These are phyloP conservation scores for Sporothrix brunneoviolacea DNA, from an alignment of 2,329 filamentous ascomycete genomes.

Conservation along the genomic window DNA sequence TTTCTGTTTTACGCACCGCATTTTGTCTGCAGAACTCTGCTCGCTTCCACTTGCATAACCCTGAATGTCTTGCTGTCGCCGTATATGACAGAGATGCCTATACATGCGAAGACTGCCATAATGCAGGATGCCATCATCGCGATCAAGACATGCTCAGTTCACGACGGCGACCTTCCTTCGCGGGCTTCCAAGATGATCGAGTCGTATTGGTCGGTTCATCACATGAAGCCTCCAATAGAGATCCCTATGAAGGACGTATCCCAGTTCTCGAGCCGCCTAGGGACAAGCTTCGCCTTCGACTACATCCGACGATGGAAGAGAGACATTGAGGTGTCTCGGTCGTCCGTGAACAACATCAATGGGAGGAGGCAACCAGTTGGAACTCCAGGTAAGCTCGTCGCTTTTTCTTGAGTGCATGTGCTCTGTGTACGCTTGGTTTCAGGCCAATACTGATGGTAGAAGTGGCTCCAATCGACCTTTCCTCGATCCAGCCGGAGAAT, in stretches of 20 bases:
- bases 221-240: conserved; percentile 33
- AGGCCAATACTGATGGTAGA: neutral
- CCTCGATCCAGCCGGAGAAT: conserved; percentile 15
- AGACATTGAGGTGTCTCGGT: conserved; percentile 33
- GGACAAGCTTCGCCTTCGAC: conserved; percentile 43
- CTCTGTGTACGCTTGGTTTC: neutral
- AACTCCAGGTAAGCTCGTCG: conserved; percentile 15
- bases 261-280: conserved; percentile 39
- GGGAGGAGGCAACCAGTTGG: conserved; percentile 9
- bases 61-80: conserved; percentile 40
- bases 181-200: conserved; percentile 42
- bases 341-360: conserved; percentile 23
- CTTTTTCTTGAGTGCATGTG: no score
- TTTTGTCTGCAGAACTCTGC: conserved; percentile 41
- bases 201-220: conserved; percentile 39
- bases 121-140: conserved; percentile 29
- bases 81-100: conserved; percentile 29
- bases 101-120: conserved; percentile 24
- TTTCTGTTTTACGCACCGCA: conserved; percentile 43
- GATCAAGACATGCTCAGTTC: conserved; percentile 37
- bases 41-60: conserved; percentile 40
- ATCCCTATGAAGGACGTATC: conserved; percentile 30
- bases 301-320: conserved; percentile 42
- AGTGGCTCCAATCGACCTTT: conserved; percentile 12
- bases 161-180: conserved; percentile 42